Base-by-base conservation (phyloP, 2,329 filamentous ascomycete species). In the Waltergamsia citrina region DNA sequence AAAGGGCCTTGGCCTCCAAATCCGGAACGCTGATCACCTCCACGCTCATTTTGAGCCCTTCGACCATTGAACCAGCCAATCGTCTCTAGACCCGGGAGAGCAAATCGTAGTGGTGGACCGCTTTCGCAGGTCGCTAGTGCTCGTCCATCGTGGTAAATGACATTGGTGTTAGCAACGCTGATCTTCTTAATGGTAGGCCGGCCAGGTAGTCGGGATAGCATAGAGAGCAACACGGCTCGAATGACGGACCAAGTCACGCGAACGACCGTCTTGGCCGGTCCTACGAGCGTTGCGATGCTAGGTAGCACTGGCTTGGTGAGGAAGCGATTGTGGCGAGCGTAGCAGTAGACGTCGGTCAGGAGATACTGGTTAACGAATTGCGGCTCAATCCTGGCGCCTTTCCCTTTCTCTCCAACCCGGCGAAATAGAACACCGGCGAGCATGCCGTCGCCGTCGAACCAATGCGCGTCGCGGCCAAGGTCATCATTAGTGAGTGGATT, bases 371-470 rank as follows among this genome's bases (percentile, higher is more conserved):
- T 84, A 35, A 80, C 76, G 35, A 83, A 85, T 35, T 78, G 63
- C 0, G 79, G 78, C 37, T 62, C 50, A 2, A 79, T 63, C 3
- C 62, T 52, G 0, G 15, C 36, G 7, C 37, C 26, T 4, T 64
- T 49, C 6, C 37, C 26, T 4, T 64, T 49, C 6, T 56, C 52
- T 3, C 54, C 53, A 3, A 19, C 34, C 17, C 60, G 59, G 19
- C 59, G 59, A 48, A 81, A 85, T 14, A 63, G 62, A 1, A 85
- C 78, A 2, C 80, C 80, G 20, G 72, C 72, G 9, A 85, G 68
- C 80, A 85, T 85, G 5, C 80, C 81, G 49, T 85, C 79, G 21
- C 81, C 80, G 43, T 85, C 81, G 40, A 85, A 85, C 78, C 78
- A 84, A 48, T 85, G 80, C 7, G 74, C 69, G 47, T 81, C 75